Evolutionary conservation across 176 grass and related monocot species (phyloP).

Genomic region (Oryza meridionalis): DNA sequence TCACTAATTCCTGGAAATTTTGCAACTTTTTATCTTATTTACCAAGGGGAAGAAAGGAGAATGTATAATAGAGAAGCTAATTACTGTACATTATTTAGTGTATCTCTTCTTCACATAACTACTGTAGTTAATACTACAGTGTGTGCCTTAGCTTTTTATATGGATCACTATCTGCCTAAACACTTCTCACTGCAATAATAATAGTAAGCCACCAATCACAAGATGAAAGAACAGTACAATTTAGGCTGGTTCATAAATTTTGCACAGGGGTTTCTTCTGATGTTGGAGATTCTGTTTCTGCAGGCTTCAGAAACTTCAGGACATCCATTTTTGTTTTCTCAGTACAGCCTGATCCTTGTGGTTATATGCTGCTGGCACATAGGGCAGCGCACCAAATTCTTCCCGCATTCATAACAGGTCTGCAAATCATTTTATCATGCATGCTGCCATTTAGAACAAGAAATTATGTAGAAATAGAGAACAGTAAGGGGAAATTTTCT

Average conservation of each 20-base stretch:
- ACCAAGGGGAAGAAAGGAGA: background rate
- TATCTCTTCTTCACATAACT: background rate
- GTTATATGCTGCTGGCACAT: slow-evolving; percentile 81
- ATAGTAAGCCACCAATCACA: slow-evolving; percentile 13
- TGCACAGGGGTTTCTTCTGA: slow-evolving; percentile 17
- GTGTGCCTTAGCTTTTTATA: background rate
- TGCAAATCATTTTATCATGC: slow-evolving; percentile 50
- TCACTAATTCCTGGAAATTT: background rate
- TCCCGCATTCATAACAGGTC: slow-evolving; percentile 88
- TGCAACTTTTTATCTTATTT: slow-evolving; percentile 31
- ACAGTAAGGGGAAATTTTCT: slow-evolving; percentile 19
- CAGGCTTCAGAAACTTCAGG: slow-evolving; percentile 22
- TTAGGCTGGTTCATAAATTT: slow-evolving; percentile 27
- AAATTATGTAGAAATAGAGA: background rate
- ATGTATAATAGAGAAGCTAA: background rate
- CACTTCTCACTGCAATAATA: background rate
- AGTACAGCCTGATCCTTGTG: slow-evolving; percentile 92
- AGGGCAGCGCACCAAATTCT: slow-evolving; percentile 71
- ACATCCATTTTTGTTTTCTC: slow-evolving; percentile 23
- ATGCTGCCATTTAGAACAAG: slow-evolving; percentile 20
- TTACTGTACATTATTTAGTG: slow-evolving; percentile 35
- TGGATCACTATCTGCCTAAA: background rate
- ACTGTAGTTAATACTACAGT: slow-evolving; percentile 10
- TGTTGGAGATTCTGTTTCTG: slow-evolving; percentile 4
- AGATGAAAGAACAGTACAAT: background rate